Evolutionary conservation across 495 filamentous ascomycete species (phyloP).

Genomic region (Poronia punctata): DNA sequence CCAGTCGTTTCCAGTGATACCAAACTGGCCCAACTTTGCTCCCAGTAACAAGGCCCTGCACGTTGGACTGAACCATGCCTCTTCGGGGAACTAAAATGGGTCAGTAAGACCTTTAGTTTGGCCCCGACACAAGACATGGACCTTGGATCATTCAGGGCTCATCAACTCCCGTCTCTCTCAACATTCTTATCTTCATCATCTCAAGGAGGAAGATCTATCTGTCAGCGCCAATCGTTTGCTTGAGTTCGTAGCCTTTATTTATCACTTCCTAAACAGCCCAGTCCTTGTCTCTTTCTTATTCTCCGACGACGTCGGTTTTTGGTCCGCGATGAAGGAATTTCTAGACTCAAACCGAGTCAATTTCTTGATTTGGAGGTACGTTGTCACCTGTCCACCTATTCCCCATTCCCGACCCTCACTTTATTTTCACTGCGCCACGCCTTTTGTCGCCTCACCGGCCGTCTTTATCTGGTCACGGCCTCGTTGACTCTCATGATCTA

Average conservation of each 20-base stretch:
- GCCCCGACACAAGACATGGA: constrained; percentile 17
- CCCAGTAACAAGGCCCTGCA: constrained; percentile 9
- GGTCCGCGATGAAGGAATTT: constrained; percentile 47
- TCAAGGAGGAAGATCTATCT: constrained; percentile 5
- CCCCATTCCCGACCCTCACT: constrained; percentile 18
- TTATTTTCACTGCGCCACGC: constrained; percentile 16
- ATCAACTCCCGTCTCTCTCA: constrained; percentile 23
- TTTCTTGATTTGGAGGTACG: constrained; percentile 97
- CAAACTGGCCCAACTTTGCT: background rate
- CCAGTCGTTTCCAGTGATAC: background rate
- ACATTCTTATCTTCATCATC: constrained; percentile 17
- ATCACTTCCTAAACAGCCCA: constrained; percentile 5
- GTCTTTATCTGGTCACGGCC: constrained; percentile 16
- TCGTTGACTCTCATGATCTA: constrained; percentile 38
- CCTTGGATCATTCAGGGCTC: constrained; percentile 17
- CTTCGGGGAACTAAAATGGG: constrained; percentile 2
- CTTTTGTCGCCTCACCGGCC: constrained; percentile 2
- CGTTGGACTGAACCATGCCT: constrained; percentile 8
- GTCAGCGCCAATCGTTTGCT: constrained; percentile 1
- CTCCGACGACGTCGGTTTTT: constrained; percentile 6
- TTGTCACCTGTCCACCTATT: constrained; percentile 20
- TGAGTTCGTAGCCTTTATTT: background rate
- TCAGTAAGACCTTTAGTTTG: constrained; percentile 15
- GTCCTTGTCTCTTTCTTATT: background rate
- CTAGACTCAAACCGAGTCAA: constrained; percentile 93